Conservation (phyloP, 768 basidiomycete genomes). For the Tulasnella calospora region DNA sequence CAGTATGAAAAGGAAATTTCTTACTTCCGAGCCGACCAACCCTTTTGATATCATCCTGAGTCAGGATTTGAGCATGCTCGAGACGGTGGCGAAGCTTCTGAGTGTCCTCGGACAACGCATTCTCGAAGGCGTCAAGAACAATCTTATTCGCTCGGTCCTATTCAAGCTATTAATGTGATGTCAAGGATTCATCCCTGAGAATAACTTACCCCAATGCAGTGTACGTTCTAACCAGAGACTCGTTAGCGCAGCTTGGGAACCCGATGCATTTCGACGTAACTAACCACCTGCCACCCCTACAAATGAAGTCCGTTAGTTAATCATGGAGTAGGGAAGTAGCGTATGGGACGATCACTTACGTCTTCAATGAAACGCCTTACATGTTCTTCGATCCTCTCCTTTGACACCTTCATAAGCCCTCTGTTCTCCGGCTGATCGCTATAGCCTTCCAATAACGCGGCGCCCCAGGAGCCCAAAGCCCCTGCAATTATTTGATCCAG, state of each 20-base stretch:
- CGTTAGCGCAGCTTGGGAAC: neutral
- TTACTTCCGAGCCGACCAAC: conserved; percentile 68
- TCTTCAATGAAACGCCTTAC: conserved; percentile 63
- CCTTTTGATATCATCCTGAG: conserved; percentile 60
- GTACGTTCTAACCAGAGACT: conserved; percentile 59
- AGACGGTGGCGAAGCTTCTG: conserved; percentile 57
- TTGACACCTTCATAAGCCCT: conserved; percentile 61
- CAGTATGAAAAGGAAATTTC: conserved; percentile 30
- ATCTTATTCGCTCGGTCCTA: conserved; percentile 76
- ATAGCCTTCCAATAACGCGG: conserved; percentile 81
- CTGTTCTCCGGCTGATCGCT: conserved; percentile 65
- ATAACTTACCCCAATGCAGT: conserved; percentile 59
- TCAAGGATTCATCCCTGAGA: neutral
- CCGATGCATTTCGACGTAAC: conserved; percentile 33
- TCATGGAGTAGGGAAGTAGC: neutral
- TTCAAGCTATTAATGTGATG: neutral
- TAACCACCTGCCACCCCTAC: conserved; percentile 73
- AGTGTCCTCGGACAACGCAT: conserved; percentile 41
- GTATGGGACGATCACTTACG: conserved; percentile 30
- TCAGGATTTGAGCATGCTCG: conserved; percentile 91
- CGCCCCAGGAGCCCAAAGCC: conserved; percentile 91
- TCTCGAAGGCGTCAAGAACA: conserved; percentile 78
- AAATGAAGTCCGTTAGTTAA: neutral
- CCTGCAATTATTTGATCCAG: conserved; percentile 41
- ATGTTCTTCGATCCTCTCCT: conserved; percentile 49